phyloP scores from a whole-genome alignment of 2,329 filamentous ascomycete species.

The Dichotomopilus funicola region DNA sequence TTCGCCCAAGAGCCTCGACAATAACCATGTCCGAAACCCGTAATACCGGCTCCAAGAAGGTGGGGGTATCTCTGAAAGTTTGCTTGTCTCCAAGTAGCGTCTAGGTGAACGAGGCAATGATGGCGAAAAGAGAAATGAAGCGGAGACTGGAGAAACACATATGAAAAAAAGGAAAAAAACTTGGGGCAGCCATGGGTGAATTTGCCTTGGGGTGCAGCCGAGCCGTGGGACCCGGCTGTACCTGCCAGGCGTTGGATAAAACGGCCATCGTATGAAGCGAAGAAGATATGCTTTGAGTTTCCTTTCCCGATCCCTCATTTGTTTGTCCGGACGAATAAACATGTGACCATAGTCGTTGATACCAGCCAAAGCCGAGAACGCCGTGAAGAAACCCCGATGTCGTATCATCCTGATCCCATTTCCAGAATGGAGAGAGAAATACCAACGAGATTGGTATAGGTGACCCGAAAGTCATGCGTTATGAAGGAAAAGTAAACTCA shows the following conservation, averaged over 20 bases:
- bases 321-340: slow-evolving; percentile 19
- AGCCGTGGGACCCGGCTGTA: not conserved
- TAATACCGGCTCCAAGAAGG: slow-evolving; percentile 3
- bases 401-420: slow-evolving; percentile 17
- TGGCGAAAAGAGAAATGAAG: not conserved
- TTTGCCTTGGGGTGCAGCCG: not conserved
- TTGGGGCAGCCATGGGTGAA: not conserved
- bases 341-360: slow-evolving; percentile 15
- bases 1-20: slow-evolving; percentile 10
- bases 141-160: not conserved
- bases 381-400: slow-evolving; percentile 20
- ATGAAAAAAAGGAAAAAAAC: not conserved
- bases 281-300: slow-evolving; percentile 10
- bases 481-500: slow-evolving; percentile 7
- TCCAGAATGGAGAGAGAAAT: slow-evolving; percentile 7
- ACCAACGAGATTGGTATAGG: slow-evolving; percentile 8
- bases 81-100: slow-evolving; percentile 16
- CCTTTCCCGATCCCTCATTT: slow-evolving; percentile 16
- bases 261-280: not conserved
- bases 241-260: not conserved
- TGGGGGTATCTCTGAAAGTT: slow-evolving; percentile 14
- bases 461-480: slow-evolving; percentile 10
- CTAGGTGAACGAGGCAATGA: slow-evolving; percentile 14
- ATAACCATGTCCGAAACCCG: slow-evolving; percentile 9
- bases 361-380: slow-evolving; percentile 22